These are phyloP conservation scores for Aleurites moluccanus DNA, from an alignment of 441 rosid species.

Conservation along the genomic window DNA sequence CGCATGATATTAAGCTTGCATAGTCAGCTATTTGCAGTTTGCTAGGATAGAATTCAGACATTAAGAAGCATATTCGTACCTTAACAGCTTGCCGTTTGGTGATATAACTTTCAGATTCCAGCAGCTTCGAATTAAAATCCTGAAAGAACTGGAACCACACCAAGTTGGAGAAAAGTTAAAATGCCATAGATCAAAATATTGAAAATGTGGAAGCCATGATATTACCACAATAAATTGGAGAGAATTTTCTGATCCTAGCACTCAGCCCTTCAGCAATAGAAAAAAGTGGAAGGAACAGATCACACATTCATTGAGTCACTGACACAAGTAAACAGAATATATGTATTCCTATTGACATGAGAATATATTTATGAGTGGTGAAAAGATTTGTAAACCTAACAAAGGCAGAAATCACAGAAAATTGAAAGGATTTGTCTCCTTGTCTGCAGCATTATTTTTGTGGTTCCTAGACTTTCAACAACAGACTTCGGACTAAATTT, in stretches of 20 bases:
- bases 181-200: neutral
- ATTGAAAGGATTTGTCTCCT: neutral
- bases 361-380: neutral
- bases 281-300: neutral
- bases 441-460: neutral
- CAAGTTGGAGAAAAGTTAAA: slow-evolving; percentile 1
- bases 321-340: neutral
- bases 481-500: neutral
- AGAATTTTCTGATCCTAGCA: neutral
- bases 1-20: slow-evolving; percentile 1
- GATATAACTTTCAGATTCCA: slow-evolving; percentile 82
- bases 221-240: neutral
- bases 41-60: neutral
- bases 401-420: neutral
- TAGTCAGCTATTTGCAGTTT: neutral
- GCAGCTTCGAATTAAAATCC: slow-evolving; percentile 76
- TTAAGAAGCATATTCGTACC: slow-evolving; percentile 33
- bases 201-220: neutral
- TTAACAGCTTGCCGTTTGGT: slow-evolving; percentile 88
- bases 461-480: neutral
- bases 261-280: neutral
- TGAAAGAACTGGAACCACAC: slow-evolving; percentile 68
- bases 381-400: neutral
- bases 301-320: neutral
- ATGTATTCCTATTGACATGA: too few relatives aligned